Base-by-base conservation (phyloP, 1,139 yeast species). In the Suhomyces wounanorum region DNA sequence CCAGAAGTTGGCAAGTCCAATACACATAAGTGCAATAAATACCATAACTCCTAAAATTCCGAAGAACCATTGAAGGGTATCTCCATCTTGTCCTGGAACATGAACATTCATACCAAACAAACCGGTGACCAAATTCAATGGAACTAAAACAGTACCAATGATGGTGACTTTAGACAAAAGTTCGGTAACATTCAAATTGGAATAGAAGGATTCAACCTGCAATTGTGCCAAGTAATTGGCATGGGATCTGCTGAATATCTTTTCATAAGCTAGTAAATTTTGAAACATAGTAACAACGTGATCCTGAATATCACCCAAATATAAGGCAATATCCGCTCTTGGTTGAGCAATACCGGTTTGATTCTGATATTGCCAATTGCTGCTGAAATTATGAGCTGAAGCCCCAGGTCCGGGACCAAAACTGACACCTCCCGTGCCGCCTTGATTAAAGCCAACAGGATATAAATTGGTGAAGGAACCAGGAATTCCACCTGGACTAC, bases 251-350 rank as follows among this genome's bases (percentile, higher is more conserved):
- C 96, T 85, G 64, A 94, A 87, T 60, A 92, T 91, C 78, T 92
- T 92, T 68, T 92, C 99, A 63, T 90, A 92, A 3, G 96, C 89
- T 47, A 85, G 70, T 64, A 92, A 79, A 62, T 90, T 91, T 68
- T 91, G 97, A 68, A 85, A 88, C 98, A 92, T 92, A 16, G 98
- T 92, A 55, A 92, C 85, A 61, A 92, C 89, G 79, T 92, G 99
- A 78, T 92, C 98, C 72, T 92, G 98, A 63, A 92, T 92, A 83
- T 94, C 99, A 53, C 98, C 97, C 55, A 94, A 72, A 67, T 92
- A 94, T 56, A 94, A 77, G 0, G 94, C 94, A 64, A 87, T 87
- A 62, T 87, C 94, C 16, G 87, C 91, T 62, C 95, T 77, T 52
- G 94, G 94, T 63, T 85, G 89, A 0, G 86, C 83, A 18, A 58